These are phyloP conservation scores for Taxillus chinensis DNA, from an alignment of 164 flowering plant genomes.

Conservation along the genomic window DNA sequence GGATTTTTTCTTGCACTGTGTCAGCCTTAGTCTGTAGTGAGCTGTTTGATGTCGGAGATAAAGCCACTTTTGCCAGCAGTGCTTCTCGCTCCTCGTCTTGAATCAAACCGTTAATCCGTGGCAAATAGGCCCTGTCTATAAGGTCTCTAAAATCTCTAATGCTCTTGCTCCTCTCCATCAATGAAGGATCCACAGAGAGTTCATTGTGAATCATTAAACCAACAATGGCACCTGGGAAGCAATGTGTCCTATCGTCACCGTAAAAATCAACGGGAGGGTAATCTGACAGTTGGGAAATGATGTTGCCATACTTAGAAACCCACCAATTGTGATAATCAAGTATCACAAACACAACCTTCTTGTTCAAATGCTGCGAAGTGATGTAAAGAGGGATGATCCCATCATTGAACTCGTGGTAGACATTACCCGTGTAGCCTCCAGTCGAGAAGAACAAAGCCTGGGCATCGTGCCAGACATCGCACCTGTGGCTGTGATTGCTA, in stretches of 20 bases:
- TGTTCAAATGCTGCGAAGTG: constrained; percentile 64
- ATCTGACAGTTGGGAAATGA: constrained; percentile 58
- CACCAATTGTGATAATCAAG: constrained; percentile 88
- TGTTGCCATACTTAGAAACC: constrained; percentile 59
- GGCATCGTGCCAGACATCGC: constrained; percentile 66
- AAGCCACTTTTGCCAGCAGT: constrained; percentile 4
- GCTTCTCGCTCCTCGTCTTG: constrained; percentile 27
- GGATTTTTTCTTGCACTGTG: constrained; percentile 1
- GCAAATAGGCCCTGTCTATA: constrained; percentile 55
- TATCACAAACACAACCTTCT: constrained; percentile 69
- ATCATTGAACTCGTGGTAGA: constrained; percentile 93
- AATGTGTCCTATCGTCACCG: constrained; percentile 51
- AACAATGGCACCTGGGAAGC: constrained; percentile 70
- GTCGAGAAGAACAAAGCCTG: constrained; percentile 88
- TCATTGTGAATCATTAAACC: constrained; percentile 88
- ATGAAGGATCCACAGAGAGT: constrained; percentile 50
- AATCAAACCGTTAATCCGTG: constrained; percentile 49
- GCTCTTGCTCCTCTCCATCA: constrained; percentile 39
- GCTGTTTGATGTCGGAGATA: constrained; percentile 14
- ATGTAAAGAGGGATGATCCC: constrained; percentile 80
- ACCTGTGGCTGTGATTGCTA: constrained; percentile 16
- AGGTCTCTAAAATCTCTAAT: constrained; percentile 58
- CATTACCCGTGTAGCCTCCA: constrained; percentile 89
- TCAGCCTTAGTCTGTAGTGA: neutral
- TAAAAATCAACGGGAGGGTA: constrained; percentile 59